A percentile compares a stretch with the other conserved stretches of the same genome.
phyloP scores from a whole-genome alignment of 1,139 yeast species.

The Pichia kudriavzevii region DNA sequence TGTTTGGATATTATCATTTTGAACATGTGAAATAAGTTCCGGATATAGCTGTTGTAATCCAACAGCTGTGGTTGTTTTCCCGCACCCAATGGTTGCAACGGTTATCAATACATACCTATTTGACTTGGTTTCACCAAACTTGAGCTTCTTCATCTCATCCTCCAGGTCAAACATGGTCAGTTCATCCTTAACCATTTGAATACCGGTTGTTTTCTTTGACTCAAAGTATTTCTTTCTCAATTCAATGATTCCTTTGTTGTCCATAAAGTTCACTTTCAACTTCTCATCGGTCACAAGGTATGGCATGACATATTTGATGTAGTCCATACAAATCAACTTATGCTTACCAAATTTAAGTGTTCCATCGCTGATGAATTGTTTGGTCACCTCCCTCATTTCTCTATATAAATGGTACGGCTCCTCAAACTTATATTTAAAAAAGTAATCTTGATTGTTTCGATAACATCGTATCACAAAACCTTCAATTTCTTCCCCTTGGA shows the following conservation, averaged over 20 bases:
- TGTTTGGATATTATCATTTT: conserved; percentile 66
- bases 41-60: conserved; percentile 52
- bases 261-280: conserved; percentile 38
- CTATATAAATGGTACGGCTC: conserved; percentile 91
- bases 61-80: conserved; percentile 78
- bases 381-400: conserved; percentile 84
- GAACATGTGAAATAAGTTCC: conserved; percentile 62
- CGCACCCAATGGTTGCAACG: conserved; percentile 89
- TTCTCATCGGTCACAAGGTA: conserved; percentile 41
- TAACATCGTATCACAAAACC: conserved; percentile 85
- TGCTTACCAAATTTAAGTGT: conserved; percentile 44
- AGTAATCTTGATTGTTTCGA: conserved; percentile 39
- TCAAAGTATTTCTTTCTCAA: conserved; percentile 54
- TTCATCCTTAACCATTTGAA: conserved; percentile 27
- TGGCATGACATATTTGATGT: conserved; percentile 58
- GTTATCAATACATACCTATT: conserved; percentile 58
- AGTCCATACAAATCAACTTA: conserved; percentile 53
- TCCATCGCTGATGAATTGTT: conserved; percentile 42
- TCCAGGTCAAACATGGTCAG: conserved; percentile 14
- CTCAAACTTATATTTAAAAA: conserved; percentile 91
- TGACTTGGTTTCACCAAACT: conserved; percentile 18
- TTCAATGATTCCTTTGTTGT: conserved; percentile 69
- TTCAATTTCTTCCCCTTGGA: conserved; percentile 67
- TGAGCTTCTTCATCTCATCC: conserved; percentile 19
- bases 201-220: conserved; percentile 18